Percentiles rank a stretch among this genome's conserved stretches.
These are phyloP conservation scores for Chenopodium berlandieri DNA, from an alignment of 148 eudicot species.

Conservation along the genomic window DNA sequence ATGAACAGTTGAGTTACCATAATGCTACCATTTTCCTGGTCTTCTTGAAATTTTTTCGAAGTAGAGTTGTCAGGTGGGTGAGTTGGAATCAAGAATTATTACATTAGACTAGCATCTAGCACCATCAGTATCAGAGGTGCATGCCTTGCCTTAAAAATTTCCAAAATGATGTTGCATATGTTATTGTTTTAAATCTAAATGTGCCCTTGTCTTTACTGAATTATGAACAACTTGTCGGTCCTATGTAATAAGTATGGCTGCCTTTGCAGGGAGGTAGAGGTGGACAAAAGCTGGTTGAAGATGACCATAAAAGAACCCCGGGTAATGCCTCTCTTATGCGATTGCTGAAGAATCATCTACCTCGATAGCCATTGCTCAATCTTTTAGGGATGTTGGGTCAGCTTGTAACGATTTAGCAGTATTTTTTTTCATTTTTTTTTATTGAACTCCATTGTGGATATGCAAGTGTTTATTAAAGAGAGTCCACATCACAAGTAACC, in stretches of 20 bases:
- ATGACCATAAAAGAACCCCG: conserved; percentile 40
- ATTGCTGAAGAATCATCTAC: conserved; percentile 47
- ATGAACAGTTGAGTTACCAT: background rate
- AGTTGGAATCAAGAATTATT: background rate
- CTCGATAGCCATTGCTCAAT: conserved; percentile 18
- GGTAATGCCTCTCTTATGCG: conserved; percentile 56
- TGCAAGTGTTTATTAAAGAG: background rate
- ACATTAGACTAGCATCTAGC: background rate
- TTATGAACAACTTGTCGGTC: background rate
- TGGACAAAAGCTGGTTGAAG: conserved; percentile 35
- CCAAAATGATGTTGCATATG: background rate
- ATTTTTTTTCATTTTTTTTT: background rate
- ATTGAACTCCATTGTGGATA: conserved; percentile 7
- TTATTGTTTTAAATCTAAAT: background rate
- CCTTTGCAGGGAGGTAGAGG: conserved; percentile 47
- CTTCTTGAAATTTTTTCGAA: too few species aligned
- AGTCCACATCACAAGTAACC: background rate
- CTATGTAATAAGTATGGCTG: background rate
- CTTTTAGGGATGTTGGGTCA: background rate
- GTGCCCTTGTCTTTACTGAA: background rate
- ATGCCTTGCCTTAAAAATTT: too few species aligned
- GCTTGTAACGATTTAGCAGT: conserved; percentile 6
- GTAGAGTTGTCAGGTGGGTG: background rate
- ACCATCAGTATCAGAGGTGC: background rate
- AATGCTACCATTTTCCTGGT: background rate